phyloP scores from a whole-genome alignment of 129 eudicot genomes.

The Saposhnikovia divaricata region DNA sequence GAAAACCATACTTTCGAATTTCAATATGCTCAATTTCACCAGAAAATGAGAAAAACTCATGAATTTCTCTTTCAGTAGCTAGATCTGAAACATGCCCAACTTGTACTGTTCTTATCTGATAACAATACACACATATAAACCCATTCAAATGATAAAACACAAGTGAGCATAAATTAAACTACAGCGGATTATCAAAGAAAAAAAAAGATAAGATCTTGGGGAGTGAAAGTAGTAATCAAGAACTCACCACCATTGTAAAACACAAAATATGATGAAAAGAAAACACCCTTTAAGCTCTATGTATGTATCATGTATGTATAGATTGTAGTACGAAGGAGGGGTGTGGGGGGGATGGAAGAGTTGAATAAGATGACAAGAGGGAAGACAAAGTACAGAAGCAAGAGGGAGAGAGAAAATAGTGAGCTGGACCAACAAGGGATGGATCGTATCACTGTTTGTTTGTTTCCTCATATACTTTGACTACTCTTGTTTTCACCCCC shows the following conservation, averaged over 20 bases:
- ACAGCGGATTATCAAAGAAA: too few species aligned
- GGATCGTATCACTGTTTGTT: background rate
- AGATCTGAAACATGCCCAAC: constrained; percentile 88
- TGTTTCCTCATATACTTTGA: background rate
- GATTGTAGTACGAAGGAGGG: background rate
- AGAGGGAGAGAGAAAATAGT: background rate
- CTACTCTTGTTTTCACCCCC: background rate
- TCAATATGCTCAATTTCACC: constrained; percentile 86
- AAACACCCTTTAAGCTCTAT: background rate
- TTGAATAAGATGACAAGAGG: background rate
- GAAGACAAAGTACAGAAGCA: background rate
- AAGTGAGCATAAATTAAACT: background rate
- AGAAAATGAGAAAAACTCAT: constrained; percentile 90
- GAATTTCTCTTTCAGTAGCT: constrained; percentile 92
- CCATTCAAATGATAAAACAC: background rate
- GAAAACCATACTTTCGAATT: constrained; percentile 57
- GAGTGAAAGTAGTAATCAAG: background rate
- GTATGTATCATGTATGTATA: background rate
- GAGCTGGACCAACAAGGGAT: background rate
- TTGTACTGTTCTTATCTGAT: constrained; percentile 63
- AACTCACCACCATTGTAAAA: constrained; percentile 3
- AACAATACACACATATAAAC: background rate
- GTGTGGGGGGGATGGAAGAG: background rate
- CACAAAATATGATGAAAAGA: background rate
- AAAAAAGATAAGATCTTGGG: background rate